A percentile compares a stretch with the other conserved stretches of the same genome.
Evolutionary conservation across 495 filamentous ascomycete genomes (phyloP).

Genomic region (Paragyromitra xinjiangensis): DNA sequence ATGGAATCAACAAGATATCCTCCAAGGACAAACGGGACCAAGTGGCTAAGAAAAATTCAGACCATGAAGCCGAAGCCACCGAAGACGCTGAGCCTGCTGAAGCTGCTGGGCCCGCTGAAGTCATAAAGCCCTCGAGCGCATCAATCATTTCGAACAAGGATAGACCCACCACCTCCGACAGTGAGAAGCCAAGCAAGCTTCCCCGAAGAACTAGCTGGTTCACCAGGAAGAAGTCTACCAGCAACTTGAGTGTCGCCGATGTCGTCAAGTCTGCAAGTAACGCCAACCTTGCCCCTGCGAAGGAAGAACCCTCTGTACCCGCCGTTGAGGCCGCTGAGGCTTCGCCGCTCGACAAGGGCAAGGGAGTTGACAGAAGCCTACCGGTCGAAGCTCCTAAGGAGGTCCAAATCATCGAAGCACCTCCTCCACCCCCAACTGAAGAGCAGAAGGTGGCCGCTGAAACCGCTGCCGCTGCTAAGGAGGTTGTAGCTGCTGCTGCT

Average conservation of each 20-base stretch:
- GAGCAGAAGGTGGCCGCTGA: conserved; percentile 57
- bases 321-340: conserved; percentile 1
- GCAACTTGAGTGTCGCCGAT: conserved; percentile 30
- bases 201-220: conserved; percentile 51
- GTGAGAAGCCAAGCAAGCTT: conserved; percentile 63
- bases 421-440: conserved; percentile 56
- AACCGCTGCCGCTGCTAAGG: conserved; percentile 44
- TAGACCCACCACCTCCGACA: conserved; percentile 65
- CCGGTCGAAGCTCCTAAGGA: conserved; percentile 58
- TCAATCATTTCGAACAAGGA: conserved; percentile 64
- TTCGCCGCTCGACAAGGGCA: conserved; percentile 52
- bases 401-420: conserved; percentile 25
- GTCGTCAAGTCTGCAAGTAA: conserved; percentile 15
- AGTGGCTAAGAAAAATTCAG: conserved; percentile 53
- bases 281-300: conserved; percentile 5
- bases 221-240: conserved; percentile 42
- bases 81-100: background rate
- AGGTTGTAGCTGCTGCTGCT: conserved; percentile 55
- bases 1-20: conserved; percentile 41
- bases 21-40: conserved; percentile 49
- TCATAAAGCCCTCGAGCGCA: conserved; percentile 34
- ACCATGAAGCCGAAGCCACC: conserved; percentile 37
- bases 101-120: conserved; percentile 1
- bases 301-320: conserved; percentile 24
- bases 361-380: conserved; percentile 60